Conservation (phyloP, 768 basidiomycete species). For the Lactarius trivialis region DNA sequence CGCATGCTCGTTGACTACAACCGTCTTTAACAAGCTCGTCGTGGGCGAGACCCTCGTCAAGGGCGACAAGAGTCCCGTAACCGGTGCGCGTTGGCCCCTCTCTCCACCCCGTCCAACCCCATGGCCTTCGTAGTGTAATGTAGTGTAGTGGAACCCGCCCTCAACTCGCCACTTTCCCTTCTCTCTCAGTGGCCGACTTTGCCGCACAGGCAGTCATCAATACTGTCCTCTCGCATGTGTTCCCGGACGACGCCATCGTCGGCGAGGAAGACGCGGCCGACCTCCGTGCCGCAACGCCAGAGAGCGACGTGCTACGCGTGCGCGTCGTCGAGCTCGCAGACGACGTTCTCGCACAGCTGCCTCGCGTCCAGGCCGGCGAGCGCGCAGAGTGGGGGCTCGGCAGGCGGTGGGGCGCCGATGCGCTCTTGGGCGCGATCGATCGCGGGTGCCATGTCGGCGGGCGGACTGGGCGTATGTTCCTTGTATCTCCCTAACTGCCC, state of each 20-base stretch:
- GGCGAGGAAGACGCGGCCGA: slow-evolving; percentile 93
- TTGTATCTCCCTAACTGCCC: no score
- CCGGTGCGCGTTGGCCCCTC: slow-evolving; percentile 33
- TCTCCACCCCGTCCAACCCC: background rate
- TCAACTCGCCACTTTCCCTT: background rate
- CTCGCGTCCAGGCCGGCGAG: slow-evolving; percentile 45
- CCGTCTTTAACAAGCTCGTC: slow-evolving; percentile 81
- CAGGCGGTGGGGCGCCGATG: slow-evolving; percentile 45
- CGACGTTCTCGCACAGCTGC: slow-evolving; percentile 56
- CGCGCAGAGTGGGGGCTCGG: slow-evolving; percentile 67
- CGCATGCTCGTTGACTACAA: slow-evolving; percentile 75
- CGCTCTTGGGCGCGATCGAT: slow-evolving; percentile 84
- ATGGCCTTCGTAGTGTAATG: background rate
- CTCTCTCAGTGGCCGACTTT: slow-evolving; percentile 74
- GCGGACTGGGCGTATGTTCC: slow-evolving; percentile 59
- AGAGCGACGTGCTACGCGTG: slow-evolving; percentile 40
- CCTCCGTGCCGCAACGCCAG: slow-evolving; percentile 39
- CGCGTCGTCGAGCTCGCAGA: slow-evolving; percentile 80
- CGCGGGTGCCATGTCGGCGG: slow-evolving; percentile 73
- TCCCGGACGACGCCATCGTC: slow-evolving; percentile 83
- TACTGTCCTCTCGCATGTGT: slow-evolving; percentile 65
- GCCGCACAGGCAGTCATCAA: slow-evolving; percentile 91
- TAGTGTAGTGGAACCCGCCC: background rate
- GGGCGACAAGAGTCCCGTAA: slow-evolving; percentile 74
- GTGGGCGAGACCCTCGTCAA: slow-evolving; percentile 84